These are phyloP conservation scores for Pyrenophora tritici-repentis DNA, from an alignment of 2,329 filamentous ascomycete genomes.

Conservation along the genomic window DNA sequence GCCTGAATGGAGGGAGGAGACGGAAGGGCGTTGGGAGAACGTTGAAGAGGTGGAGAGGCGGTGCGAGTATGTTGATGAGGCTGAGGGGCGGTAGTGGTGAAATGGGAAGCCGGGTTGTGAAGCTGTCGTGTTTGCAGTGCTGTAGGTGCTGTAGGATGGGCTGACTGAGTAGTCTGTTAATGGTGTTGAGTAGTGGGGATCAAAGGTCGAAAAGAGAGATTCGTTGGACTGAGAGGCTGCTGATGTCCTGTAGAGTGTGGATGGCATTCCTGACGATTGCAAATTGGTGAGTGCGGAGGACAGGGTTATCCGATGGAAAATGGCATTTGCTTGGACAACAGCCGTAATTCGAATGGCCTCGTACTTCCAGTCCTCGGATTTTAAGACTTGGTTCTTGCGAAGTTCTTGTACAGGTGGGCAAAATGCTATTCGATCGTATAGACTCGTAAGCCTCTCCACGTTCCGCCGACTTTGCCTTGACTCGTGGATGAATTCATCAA, in stretches of 20 bases:
- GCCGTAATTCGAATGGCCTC: conserved; percentile 44
- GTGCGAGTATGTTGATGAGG: conserved; percentile 12
- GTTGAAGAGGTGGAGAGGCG: conserved; percentile 14
- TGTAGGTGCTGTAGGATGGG: conserved; percentile 18
- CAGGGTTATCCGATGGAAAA: conserved; percentile 31
- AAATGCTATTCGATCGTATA: conserved; percentile 28
- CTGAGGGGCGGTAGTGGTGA: conserved; percentile 6
- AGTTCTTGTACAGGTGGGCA: conserved; percentile 23
- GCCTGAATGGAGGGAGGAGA: conserved; percentile 14
- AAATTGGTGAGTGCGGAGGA: conserved; percentile 33
- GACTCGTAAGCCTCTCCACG: conserved; percentile 18
- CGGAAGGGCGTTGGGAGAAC: conserved; percentile 7
- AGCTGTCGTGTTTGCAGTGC: not conserved
- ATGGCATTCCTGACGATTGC: conserved; percentile 1
- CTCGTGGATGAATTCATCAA: conserved; percentile 34
- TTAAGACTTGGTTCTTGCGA: conserved; percentile 16
- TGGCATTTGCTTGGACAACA: conserved; percentile 41
- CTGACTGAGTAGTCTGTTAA: conserved; percentile 20
- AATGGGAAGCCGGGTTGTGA: conserved; percentile 11
- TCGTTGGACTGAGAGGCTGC: conserved; percentile 20
- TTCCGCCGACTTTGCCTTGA: conserved; percentile 25
- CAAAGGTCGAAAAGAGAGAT: conserved; percentile 23
- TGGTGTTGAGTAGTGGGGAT: conserved; percentile 25
- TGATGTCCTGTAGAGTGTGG: conserved; percentile 8
- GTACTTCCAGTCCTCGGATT: conserved; percentile 36